Evolutionary conservation across 2,329 filamentous ascomycete genomes (phyloP).

Genomic region (Ceratocystiopsis sp.): DNA sequence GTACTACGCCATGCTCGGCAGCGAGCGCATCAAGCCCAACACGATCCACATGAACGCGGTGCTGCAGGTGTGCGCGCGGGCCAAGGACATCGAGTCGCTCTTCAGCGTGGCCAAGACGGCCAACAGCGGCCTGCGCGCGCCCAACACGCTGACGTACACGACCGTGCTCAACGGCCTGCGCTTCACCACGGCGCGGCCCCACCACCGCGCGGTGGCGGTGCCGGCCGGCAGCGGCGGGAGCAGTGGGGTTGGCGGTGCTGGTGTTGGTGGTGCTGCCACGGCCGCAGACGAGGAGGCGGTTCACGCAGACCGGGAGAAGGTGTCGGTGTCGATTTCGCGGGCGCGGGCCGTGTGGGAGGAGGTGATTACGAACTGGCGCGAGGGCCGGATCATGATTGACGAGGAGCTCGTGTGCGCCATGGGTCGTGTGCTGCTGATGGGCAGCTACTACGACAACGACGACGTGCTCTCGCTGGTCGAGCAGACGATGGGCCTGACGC

Average conservation of each 20-base stretch:
- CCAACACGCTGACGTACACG: slow-evolving; percentile 61
- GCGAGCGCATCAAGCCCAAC: slow-evolving; percentile 49
- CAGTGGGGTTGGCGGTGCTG: neutral
- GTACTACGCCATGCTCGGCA: slow-evolving; percentile 56
- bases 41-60: slow-evolving; percentile 78
- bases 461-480: slow-evolving; percentile 61
- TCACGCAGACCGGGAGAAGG: slow-evolving; percentile 11
- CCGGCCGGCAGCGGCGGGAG: slow-evolving; percentile 12
- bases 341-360: slow-evolving; percentile 69
- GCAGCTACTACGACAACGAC: slow-evolving; percentile 45
- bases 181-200: slow-evolving; percentile 21
- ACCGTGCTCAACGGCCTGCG: slow-evolving; percentile 67
- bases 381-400: slow-evolving; percentile 54
- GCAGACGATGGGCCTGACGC: slow-evolving; percentile 63
- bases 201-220: slow-evolving; percentile 6
- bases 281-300: neutral
- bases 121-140: slow-evolving; percentile 43
- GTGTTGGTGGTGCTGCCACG: neutral
- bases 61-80: slow-evolving; percentile 62
- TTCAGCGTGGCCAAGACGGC: slow-evolving; percentile 62
- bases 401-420: slow-evolving; percentile 67
- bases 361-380: slow-evolving; percentile 57
- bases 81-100: slow-evolving; percentile 60
- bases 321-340: slow-evolving; percentile 38
- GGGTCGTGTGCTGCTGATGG: slow-evolving; percentile 57